Percentiles rank a stretch among this genome's conserved stretches.
Evolutionary conservation across 495 filamentous ascomycete species (phyloP).

Genomic region (Aspergillus campestris): DNA sequence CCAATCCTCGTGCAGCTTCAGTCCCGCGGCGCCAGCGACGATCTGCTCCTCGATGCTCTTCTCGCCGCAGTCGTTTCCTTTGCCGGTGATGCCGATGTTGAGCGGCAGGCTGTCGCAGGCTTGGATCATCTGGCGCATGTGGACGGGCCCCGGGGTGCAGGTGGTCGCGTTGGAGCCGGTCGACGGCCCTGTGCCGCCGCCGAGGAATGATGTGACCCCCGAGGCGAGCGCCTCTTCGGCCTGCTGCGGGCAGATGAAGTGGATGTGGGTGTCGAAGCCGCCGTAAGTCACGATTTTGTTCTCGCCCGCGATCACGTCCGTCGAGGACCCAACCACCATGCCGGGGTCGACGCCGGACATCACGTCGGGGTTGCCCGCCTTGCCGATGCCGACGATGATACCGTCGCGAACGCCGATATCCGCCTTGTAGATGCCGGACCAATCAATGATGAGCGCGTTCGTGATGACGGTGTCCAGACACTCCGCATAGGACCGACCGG

Average conservation of each 20-base stretch:
- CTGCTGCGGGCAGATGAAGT: slow-evolving; percentile 97
- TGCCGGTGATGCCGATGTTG: slow-evolving; percentile 91
- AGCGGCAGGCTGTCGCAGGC: slow-evolving; percentile 80
- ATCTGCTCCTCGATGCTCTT: slow-evolving; percentile 72
- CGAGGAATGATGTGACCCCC: slow-evolving; percentile 86
- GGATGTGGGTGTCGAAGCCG: slow-evolving; percentile 88
- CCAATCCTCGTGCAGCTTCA: slow-evolving; percentile 99
- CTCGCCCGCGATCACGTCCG: slow-evolving; percentile 94
- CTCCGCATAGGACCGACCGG: slow-evolving; percentile 59
- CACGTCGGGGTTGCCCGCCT: slow-evolving; percentile 92
- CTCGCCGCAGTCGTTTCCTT: slow-evolving; percentile 82
- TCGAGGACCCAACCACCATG: slow-evolving; percentile 82
- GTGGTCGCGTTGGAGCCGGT: slow-evolving; percentile 95
- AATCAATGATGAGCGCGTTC: slow-evolving; percentile 89
- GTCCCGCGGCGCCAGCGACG: slow-evolving; percentile 73
- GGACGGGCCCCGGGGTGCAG: slow-evolving; percentile 78
- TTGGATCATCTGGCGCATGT: slow-evolving; percentile 89
- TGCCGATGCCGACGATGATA: slow-evolving; percentile 83
- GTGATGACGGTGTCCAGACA: slow-evolving; percentile 82
- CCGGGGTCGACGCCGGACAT: slow-evolving; percentile 80
- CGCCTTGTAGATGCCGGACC: slow-evolving; percentile 90
- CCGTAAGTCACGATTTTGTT: slow-evolving; percentile 89
- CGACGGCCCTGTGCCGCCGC: slow-evolving; percentile 90
- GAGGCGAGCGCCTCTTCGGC: slow-evolving; percentile 76
- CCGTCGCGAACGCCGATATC: slow-evolving; percentile 94